Conservation (phyloP, 2,329 filamentous ascomycete species). For the Rhynchosporium agropyri region DNA sequence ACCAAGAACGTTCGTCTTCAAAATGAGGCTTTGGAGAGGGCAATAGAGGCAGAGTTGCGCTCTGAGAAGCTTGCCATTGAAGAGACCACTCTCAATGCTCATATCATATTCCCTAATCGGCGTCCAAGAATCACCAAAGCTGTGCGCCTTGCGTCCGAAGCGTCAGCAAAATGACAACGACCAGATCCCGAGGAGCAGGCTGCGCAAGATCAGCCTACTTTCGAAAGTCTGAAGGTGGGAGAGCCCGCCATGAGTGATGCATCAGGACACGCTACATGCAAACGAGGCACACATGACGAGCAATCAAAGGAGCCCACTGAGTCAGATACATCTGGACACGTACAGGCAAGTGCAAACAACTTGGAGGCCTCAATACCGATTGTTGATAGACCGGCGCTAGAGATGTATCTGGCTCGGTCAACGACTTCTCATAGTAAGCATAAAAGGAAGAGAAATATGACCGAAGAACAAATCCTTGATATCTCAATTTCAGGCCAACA, state of each 20-base stretch:
- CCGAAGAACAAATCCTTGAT: too few species aligned
- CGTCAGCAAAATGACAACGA: constrained; percentile 6
- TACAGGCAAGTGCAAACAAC: too few species aligned
- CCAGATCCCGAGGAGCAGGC: background rate
- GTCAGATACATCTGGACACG: background rate
- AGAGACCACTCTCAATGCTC: background rate
- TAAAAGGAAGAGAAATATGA: too few species aligned
- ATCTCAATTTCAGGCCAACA: background rate
- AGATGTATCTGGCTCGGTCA: too few species aligned
- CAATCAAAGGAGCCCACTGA: background rate
- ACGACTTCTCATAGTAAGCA: too few species aligned
- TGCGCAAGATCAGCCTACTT: background rate
- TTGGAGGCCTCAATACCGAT: too few species aligned
- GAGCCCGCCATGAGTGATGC: constrained; percentile 1
- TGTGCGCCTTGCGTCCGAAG: background rate
- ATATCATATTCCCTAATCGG: background rate
- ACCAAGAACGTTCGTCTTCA: background rate
- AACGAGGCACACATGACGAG: background rate
- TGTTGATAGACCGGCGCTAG: too few species aligned
- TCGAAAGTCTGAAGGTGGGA: background rate
- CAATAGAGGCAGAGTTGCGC: background rate
- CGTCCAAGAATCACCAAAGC: constrained; percentile 4
- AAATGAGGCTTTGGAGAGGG: background rate
- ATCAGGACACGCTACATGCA: background rate
- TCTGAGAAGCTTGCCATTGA: background rate